Evolutionary conservation across 768 basidiomycete genomes (phyloP).

Genomic region (Tephrocybe sp.): DNA sequence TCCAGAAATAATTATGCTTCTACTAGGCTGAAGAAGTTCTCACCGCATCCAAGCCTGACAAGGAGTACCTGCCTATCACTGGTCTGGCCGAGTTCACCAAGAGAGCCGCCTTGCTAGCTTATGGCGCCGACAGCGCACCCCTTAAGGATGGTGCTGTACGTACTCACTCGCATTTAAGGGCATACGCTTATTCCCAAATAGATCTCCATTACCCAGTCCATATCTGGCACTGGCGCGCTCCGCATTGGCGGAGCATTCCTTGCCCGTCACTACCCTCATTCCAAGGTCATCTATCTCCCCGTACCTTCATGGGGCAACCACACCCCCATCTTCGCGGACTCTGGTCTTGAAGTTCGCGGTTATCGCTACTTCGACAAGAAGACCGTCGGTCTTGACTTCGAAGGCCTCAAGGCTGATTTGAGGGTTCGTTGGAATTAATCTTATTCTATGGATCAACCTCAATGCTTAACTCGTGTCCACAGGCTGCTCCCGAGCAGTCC

Average conservation of each 20-base stretch:
- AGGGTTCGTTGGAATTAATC: constrained; percentile 43
- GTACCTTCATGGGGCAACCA: constrained; percentile 98
- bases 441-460: background rate
- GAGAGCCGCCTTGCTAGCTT: constrained; percentile 86
- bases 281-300: constrained; percentile 89
- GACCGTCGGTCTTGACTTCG: constrained; percentile 90
- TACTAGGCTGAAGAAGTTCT: constrained; percentile 75
- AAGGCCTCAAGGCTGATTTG: constrained; percentile 85
- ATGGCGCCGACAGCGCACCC: constrained; percentile 76
- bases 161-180: constrained; percentile 17
- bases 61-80: constrained; percentile 96
- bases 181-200: constrained; percentile 27
- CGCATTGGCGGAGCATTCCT: constrained; percentile 94
- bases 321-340: constrained; percentile 88
- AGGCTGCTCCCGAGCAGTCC: constrained; percentile 73
- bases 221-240: constrained; percentile 97
- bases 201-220: constrained; percentile 88
- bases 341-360: constrained; percentile 86
- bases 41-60: constrained; percentile 66
- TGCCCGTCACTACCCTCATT: constrained; percentile 81
- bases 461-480: constrained; percentile 17
- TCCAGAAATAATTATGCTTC: constrained; percentile 2
- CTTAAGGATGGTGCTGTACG: constrained; percentile 70
- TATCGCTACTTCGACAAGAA: constrained; percentile 95
- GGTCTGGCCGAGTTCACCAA: constrained; percentile 85